Evolutionary conservation across 2,329 filamentous ascomycete genomes (phyloP).

Genomic region (Graphilbum fragrans): DNA sequence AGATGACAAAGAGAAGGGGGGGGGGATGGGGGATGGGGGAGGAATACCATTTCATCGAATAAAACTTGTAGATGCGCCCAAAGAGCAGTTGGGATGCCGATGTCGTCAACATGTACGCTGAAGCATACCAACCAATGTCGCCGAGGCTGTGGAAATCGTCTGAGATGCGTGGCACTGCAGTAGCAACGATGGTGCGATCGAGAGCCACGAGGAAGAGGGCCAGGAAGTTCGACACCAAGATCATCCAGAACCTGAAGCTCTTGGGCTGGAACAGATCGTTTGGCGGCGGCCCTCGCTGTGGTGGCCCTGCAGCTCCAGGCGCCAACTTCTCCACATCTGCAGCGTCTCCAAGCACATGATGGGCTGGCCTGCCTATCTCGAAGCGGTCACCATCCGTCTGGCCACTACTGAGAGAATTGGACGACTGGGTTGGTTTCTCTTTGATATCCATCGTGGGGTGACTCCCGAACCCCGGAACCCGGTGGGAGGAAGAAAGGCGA

Average conservation of each 20-base stretch:
- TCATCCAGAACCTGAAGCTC: slow-evolving; percentile 42
- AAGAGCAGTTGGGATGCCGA: slow-evolving; percentile 42
- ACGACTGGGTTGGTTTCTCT: slow-evolving; percentile 1
- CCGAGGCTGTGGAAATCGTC: slow-evolving; percentile 43
- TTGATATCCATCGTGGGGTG: neutral
- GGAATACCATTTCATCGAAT: slow-evolving; percentile 30
- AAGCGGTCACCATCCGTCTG: too few relatives aligned
- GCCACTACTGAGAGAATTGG: slow-evolving; percentile 6
- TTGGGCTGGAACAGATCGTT: slow-evolving; percentile 36
- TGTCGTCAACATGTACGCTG: slow-evolving; percentile 48
- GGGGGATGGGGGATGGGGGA: neutral
- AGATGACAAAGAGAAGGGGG: neutral
- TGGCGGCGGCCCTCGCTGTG: neutral
- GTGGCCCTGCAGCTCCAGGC: neutral
- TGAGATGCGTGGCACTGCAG: slow-evolving; percentile 41
- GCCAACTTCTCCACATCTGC: slow-evolving; percentile 15
- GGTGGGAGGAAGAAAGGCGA: neutral
- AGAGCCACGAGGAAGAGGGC: slow-evolving; percentile 47
- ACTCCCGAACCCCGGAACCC: too few relatives aligned
- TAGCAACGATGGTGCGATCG: slow-evolving; percentile 43
- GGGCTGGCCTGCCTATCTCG: slow-evolving; percentile 3
- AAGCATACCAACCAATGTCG: slow-evolving; percentile 54
- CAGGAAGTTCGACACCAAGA: slow-evolving; percentile 39
- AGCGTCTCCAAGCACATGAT: slow-evolving; percentile 8
- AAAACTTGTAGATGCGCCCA: slow-evolving; percentile 42